Evolutionary conservation across 768 basidiomycete genomes (phyloP), one percentile per base, ranked within the genome.

Genomic region (Dioszegia aurantiaca): DNA sequence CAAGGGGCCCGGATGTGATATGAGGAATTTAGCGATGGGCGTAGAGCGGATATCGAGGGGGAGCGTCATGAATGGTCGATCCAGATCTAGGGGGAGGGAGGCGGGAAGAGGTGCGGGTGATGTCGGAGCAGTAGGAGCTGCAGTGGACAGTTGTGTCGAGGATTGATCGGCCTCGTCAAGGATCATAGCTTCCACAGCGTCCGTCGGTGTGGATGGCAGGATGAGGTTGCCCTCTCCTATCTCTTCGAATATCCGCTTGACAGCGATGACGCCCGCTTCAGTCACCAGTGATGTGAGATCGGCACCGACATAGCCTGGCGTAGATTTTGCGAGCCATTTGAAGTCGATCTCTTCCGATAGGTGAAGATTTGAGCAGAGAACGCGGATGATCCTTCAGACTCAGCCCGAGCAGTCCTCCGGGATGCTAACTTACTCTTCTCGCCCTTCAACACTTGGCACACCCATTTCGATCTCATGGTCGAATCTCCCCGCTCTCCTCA

Each of bases 381-480:
- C 92, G 2, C 83, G 84, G 4, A 98, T 80, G 55, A 98, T 99
- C 69, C 93, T 97, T 63, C n/a, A 33, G 3, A 31, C 27, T 42
- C 46, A 42, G 19, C 42, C 10, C 17, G 24, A 60, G 24, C 17
- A 17, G 26, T 42, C 19, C n/a, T 14, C 17, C 2, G 26, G 1
- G 27, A 43, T 33, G 58, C 14, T 42, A 4, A 23, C 86, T 65
- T 56, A 97, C 94, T 92, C 87, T 61, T 87, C 87, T 56, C 95
- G 81, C 0, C 87, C 92, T 55, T 85, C 85, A 60, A 95, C 88
- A 66, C 93, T 90, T 1, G 95, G 95, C 3, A 99, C 94, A 12
- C 89, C 89, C 89, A 98, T 92, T 49, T 89, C 87, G 48, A 99
- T 97, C 78, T 99, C 95, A 65, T 93, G 90, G 72, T 98, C 95